Percentiles rank a stretch among this genome's conserved stretches.
Evolutionary conservation across 805 yeast species (phyloP).

Genomic region (Yarrowia sp.): DNA sequence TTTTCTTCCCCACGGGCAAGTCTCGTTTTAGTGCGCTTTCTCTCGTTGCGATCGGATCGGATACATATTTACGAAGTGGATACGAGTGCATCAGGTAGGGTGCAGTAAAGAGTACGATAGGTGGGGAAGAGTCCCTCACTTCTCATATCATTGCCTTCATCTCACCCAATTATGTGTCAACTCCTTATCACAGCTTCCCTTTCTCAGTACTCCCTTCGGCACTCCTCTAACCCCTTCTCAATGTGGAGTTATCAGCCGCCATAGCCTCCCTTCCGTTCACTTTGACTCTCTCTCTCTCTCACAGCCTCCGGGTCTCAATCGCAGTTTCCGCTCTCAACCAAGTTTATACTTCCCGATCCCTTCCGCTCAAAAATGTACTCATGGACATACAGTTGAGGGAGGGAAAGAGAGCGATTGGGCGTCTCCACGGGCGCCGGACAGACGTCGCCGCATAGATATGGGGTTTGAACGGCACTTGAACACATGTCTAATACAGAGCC

Average conservation of each 20-base stretch:
- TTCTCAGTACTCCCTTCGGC: no score
- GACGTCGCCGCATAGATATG: not conserved
- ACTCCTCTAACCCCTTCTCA: no score
- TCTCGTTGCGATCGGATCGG: not conserved
- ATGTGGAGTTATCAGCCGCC: no score
- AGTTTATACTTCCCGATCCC: conserved; percentile 21
- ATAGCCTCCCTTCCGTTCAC: no score
- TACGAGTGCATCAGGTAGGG: no score
- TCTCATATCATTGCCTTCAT: no score
- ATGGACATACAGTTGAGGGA: not conserved
- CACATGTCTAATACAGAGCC: not conserved
- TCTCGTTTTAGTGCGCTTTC: not conserved
- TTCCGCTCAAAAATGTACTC: conserved; percentile 5
- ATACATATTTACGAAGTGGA: not conserved
- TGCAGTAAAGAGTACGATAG: no score
- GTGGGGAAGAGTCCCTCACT: no score
- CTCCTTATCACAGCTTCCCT: no score
- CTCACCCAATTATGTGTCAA: no score
- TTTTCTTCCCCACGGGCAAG: not conserved
- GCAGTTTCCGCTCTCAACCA: conserved; percentile 6
- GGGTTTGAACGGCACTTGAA: no score
- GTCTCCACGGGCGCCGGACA: not conserved
- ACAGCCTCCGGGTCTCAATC: conserved; percentile 2
- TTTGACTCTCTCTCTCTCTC: not conserved
- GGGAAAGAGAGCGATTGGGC: no score